A percentile compares a stretch with the other conserved stretches of the same genome.
Conservation (phyloP, 352 stramenopile genomes). For the Pythium aphanidermatum region DNA sequence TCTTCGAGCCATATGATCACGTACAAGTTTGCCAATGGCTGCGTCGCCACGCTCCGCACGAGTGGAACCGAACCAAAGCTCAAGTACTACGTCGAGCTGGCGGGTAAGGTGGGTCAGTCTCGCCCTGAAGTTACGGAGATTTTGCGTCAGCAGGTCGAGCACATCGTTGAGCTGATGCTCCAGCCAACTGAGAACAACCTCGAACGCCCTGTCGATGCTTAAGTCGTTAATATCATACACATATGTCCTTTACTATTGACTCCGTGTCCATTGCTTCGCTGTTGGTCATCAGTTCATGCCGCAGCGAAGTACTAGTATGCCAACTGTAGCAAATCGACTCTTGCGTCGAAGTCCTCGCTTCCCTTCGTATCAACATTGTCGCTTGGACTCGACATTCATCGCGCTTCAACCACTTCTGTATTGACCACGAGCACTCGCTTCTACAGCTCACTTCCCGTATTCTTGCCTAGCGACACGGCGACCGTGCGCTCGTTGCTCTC, state of each 20-base stretch:
- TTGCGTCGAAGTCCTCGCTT: not conserved
- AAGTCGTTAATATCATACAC: no score
- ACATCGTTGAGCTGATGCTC: constrained; percentile 80
- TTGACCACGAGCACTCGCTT: no score
- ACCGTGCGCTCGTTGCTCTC: constrained; percentile 44
- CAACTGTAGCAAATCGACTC: not conserved
- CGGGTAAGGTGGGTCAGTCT: constrained; percentile 55
- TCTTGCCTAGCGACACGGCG: constrained; percentile 41
- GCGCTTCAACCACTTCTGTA: no score
- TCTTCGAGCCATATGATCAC: constrained; percentile 96
- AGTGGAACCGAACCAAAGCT: constrained; percentile 99
- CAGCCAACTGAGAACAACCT: constrained; percentile 76
- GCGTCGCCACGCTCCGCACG: constrained; percentile 94
- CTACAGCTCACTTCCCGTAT: constrained; percentile 11
- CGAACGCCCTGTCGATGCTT: constrained; percentile 38
- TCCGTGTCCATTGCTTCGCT: no score
- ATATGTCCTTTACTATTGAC: no score
- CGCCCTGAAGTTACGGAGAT: constrained; percentile 51
- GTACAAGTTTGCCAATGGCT: constrained; percentile 94
- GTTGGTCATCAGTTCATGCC: no score
- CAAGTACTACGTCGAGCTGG: constrained; percentile 98
- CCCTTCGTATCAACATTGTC: not conserved
- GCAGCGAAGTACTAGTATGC: no score
- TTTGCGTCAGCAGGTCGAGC: constrained; percentile 55
- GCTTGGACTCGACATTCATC: not conserved